phyloP scores from a whole-genome alignment of 352 stramenopile genomes.

The Phytopythium chamaehyphon region DNA sequence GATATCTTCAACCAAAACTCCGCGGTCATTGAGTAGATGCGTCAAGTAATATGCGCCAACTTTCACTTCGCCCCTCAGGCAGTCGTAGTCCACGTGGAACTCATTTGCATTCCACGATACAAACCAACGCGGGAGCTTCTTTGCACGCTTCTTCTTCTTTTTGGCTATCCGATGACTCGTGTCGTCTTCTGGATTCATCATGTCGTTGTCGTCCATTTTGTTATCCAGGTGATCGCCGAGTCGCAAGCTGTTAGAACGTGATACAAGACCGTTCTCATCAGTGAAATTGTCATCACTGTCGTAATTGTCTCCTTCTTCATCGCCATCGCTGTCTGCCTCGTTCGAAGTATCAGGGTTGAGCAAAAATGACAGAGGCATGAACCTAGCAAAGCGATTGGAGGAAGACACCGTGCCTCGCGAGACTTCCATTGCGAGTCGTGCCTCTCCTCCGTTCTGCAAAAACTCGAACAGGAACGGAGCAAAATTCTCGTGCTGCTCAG shows the following conservation, averaged over 20 bases:
- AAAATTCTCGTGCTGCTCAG: slow-evolving; percentile 42
- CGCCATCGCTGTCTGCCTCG: slow-evolving; percentile 59
- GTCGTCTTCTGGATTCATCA: slow-evolving; percentile 21
- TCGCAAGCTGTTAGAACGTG: slow-evolving; percentile 30
- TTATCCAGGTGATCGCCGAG: slow-evolving; percentile 20
- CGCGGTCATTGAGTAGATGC: slow-evolving; percentile 76
- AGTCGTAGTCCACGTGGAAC: slow-evolving; percentile 76
- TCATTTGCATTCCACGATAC: slow-evolving; percentile 87
- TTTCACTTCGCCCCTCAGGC: slow-evolving; percentile 67
- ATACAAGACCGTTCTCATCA: slow-evolving; percentile 55
- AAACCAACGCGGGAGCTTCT: slow-evolving; percentile 77
- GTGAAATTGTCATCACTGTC: slow-evolving; percentile 70
- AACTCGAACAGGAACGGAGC: slow-evolving; percentile 74
- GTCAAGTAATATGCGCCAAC: slow-evolving; percentile 83
- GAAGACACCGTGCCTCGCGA: slow-evolving; percentile 76
- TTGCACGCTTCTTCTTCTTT: slow-evolving; percentile 66
- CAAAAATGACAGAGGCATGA: slow-evolving; percentile 76
- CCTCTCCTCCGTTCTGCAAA: slow-evolving; percentile 59
- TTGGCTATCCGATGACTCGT: slow-evolving; percentile 31
- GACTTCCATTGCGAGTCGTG: slow-evolving; percentile 58
- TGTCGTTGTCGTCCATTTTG: slow-evolving; percentile 33
- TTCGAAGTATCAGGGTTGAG: slow-evolving; percentile 70
- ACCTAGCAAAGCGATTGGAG: slow-evolving; percentile 74
- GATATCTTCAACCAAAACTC: slow-evolving; percentile 76
- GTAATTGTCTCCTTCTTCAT: slow-evolving; percentile 52